Evolutionary conservation across 768 basidiomycete species (phyloP), one percentile per base, ranked within the genome.

Genomic region (Suillus clintonianus): DNA sequence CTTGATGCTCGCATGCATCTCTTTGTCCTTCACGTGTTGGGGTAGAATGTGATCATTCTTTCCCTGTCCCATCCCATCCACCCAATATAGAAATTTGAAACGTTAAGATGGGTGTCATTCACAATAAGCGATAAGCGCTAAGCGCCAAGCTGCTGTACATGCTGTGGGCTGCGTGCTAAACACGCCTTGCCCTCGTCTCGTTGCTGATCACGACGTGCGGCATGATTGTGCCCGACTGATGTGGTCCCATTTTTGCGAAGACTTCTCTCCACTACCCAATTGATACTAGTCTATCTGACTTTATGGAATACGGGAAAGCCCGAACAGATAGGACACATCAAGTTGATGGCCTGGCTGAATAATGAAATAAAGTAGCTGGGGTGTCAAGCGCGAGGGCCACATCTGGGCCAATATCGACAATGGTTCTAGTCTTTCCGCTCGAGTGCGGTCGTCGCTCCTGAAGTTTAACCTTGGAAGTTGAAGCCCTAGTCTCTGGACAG

Each of bases 291-390:
- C 55, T 56, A 59, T 64, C 66, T 59, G 63, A 65, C 57, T 62
- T 65, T 62, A 80, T 79, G 83, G 81, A 74, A 78, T 77, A 64
- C 78, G 78, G 72, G n/a, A n/a, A 92, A 87, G 81, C 89, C 91
- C 68, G 91, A 93, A 83, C 90, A 92, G 82, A 94, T 94, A 69
- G 89, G 87, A 87, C 75, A n/a, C n/a, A n/a, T n/a, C n/a, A n/a
- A n/a, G n/a, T n/a, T n/a, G n/a, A n/a, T n/a, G n/a, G n/a, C 43
- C n/a, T 22, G n/a, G 43, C 43, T n/a, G 17, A n/a, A 37, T 11
- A 37, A 37, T 37, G 36, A 37, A n/a, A 43, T 43, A n/a, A 43
- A n/a, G 4, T 4, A n/a, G n/a, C 43, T 45, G 2, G 14, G 6
- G 15, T 41, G 6, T 41, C 5, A 48, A 48, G 24, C 24, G 3